Percentiles rank a stretch among this genome's conserved stretches.
These are phyloP conservation scores for Fragilaria radians DNA, from an alignment of 108 stramenopile genomes.

Conservation along the genomic window DNA sequence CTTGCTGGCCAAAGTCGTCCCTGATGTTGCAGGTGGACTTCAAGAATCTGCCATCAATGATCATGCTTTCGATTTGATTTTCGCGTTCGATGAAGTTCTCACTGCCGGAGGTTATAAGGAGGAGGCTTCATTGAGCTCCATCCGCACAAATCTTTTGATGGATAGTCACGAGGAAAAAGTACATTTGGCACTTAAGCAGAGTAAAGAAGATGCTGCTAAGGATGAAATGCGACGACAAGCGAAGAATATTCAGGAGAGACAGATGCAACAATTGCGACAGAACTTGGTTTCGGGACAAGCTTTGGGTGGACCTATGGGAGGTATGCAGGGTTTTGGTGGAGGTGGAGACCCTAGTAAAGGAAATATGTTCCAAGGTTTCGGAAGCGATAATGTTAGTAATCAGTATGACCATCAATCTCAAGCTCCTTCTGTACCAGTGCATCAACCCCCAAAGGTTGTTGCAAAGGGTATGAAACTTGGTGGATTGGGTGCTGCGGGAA, in stretches of 20 bases:
- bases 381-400: slow-evolving; percentile 28
- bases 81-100: slow-evolving; percentile 99
- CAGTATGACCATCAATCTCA: slow-evolving; percentile 35
- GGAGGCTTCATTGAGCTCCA: slow-evolving; percentile 77
- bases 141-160: slow-evolving; percentile 96
- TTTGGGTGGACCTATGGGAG: slow-evolving; percentile 41
- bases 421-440: slow-evolving; percentile 24
- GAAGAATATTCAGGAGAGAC: slow-evolving; percentile 81
- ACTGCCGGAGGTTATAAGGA: slow-evolving; percentile 97
- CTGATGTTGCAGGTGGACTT: slow-evolving; percentile 90
- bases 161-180: slow-evolving; percentile 98
- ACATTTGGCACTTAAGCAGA: slow-evolving; percentile 82
- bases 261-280: slow-evolving; percentile 70
- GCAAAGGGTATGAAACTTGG: slow-evolving; percentile 97
- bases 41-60: slow-evolving; percentile 89
- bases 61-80: slow-evolving; percentile 95
- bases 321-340: slow-evolving; percentile 65
- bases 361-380: slow-evolving; percentile 15
- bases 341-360: slow-evolving; percentile 41
- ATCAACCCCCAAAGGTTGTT: slow-evolving; percentile 54
- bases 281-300: slow-evolving; percentile 55
- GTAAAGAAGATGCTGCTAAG: slow-evolving; percentile 85
- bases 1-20: slow-evolving; percentile 96
- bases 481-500: slow-evolving; percentile 44
- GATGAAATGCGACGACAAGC: slow-evolving; percentile 86